Evolutionary conservation across 805 yeast species (phyloP), one percentile per base, ranked within the genome.

Genomic region (Wickerhamomyces sydowiorum): DNA sequence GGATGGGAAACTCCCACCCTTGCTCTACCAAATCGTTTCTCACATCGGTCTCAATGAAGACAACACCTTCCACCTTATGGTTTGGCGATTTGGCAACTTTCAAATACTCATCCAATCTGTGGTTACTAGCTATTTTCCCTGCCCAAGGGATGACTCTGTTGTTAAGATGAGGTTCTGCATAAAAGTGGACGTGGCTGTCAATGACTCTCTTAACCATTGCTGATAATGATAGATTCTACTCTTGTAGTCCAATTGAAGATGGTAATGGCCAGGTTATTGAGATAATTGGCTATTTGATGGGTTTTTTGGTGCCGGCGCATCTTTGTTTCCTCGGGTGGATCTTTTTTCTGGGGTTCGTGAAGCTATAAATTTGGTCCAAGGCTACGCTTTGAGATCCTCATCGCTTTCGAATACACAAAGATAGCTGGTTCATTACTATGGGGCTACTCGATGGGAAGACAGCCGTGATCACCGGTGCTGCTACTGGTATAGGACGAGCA

Each of bases 401-500:
- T n/a, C n/a, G n/a, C n/a, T n/a, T n/a, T n/a, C n/a, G n/a, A n/a
- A n/a, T n/a, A n/a, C n/a, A n/a, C n/a, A n/a, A n/a, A n/a, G n/a
- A n/a, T n/a, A n/a, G n/a, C n/a, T n/a, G n/a, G n/a, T n/a, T n/a
- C 34, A 13, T 13, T 2, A n/a, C 5, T 20, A 48, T 48, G 52
- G 50, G 50, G 6, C 37, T 50, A 5, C 38, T 50, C 18, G 44
- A 48, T 22, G 52, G 52, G 19, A 48, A 50, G 19, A 42, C 46
- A 19, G 49, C 52, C 35, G 47, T 46, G 14, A 40, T 48, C 19
- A 41, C 75, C 0, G 75, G 76, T 6, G 75, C 69, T 13, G 66
- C 69, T 36, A 66, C 72, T 10, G 75, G 76, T 7, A 70, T 71
- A 28, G 76, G 75, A 6, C 53, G 66, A 23, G 72, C 66, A 29